Percentiles rank a stretch among this genome's conserved stretches.
Conservation (phyloP, 106 monocot genomes). For the Dioscorea zingiberensis region DNA sequence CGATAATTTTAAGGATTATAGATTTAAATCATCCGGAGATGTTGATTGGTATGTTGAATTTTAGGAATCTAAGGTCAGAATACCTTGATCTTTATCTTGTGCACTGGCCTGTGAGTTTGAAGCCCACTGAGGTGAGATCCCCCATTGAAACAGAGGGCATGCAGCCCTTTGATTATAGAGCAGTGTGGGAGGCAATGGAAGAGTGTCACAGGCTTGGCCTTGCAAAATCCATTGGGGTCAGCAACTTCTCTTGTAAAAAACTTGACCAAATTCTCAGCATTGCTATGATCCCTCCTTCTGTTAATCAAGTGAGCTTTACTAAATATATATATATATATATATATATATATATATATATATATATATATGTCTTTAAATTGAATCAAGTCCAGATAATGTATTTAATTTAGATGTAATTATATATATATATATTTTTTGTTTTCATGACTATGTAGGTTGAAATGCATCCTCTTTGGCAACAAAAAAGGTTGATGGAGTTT, state of each 20-base stretch:
- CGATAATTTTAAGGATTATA: too few relatives aligned
- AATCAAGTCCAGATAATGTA: too few relatives aligned
- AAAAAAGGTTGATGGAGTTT: conserved; percentile 1
- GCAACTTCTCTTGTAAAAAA: conserved; percentile 34
- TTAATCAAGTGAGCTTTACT: conserved; percentile 19
- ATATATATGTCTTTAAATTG: too few relatives aligned
- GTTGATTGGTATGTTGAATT: background rate
- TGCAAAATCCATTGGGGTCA: conserved; percentile 28
- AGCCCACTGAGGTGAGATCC: background rate
- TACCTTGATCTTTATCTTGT: conserved; percentile 57
- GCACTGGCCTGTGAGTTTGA: conserved; percentile 47
- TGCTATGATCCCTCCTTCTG: conserved; percentile 19
- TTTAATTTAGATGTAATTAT: too few relatives aligned
- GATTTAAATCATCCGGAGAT: too few relatives aligned
- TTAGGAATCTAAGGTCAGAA: conserved; percentile 37
- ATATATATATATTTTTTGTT: too few relatives aligned
- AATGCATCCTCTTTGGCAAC: conserved; percentile 5
- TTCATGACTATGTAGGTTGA: background rate
- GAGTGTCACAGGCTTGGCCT: conserved; percentile 22
- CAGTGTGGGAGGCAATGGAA: conserved; percentile 21
- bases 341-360: too few relatives aligned
- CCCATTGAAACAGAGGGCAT: background rate
- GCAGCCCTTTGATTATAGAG: conserved; percentile 12
- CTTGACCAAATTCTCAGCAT: conserved; percentile 1
- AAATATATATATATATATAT: too few relatives aligned